Percentiles rank a stretch among this genome's conserved stretches.
phyloP scores from a whole-genome alignment of 345 rosid species.

The Linum lewisii region DNA sequence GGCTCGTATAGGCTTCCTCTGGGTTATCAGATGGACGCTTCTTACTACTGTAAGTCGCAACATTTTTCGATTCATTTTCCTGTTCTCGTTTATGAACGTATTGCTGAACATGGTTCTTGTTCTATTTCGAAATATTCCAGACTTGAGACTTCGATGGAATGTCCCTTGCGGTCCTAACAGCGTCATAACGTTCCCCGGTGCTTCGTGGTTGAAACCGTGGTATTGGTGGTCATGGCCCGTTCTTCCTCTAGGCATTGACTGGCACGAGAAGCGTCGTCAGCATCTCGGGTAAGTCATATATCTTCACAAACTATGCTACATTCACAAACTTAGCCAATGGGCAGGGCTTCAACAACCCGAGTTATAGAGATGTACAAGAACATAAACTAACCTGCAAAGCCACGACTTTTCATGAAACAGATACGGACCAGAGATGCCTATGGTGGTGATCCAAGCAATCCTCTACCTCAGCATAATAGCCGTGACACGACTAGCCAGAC shows the following conservation, averaged over 20 bases:
- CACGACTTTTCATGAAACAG: conserved; percentile 22
- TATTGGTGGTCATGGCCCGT: conserved; percentile 99
- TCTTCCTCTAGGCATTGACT: conserved; percentile 66
- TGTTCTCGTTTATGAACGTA: not conserved
- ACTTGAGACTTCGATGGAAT: conserved; percentile 77
- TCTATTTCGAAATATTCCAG: conserved; percentile 22
- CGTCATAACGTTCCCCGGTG: conserved; percentile 93
- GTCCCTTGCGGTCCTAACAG: conserved; percentile 94
- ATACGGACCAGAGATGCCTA: conserved; percentile 63
- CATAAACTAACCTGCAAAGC: not conserved
- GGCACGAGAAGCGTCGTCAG: conserved; percentile 74
- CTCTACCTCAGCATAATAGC: conserved; percentile 51
- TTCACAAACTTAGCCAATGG: no score
- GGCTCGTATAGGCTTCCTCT: conserved; percentile 83
- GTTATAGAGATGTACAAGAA: no score
- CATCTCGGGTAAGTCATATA: conserved; percentile 49
- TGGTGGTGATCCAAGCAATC: conserved; percentile 49
- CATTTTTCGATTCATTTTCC: not conserved
- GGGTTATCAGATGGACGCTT: conserved; percentile 98
- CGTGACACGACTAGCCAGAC: conserved; percentile 54
- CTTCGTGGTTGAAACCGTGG: conserved; percentile 95
- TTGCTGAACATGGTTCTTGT: not conserved
- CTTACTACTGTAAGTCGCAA: conserved; percentile 64
- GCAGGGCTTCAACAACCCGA: no score
- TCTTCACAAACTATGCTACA: not conserved